Conservation (phyloP, 805 yeast species). For the Starmera dryadoides region DNA sequence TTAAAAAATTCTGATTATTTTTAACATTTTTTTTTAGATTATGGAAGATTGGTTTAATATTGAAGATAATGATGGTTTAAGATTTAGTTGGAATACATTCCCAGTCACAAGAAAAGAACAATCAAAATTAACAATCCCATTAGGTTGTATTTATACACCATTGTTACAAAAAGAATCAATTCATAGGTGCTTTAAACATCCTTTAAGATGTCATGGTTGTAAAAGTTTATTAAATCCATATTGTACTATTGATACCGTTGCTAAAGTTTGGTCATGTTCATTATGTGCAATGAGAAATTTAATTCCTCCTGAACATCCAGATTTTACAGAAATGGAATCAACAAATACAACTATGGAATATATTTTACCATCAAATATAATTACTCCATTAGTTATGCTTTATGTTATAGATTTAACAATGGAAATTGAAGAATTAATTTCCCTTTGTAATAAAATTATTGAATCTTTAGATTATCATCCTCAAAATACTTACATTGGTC, state of each 20-base stretch:
- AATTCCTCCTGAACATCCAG: conserved; percentile 55
- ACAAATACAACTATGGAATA: conserved; percentile 73
- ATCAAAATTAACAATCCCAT: conserved; percentile 82
- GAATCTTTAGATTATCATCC: conserved; percentile 68
- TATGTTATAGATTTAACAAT: conserved; percentile 83
- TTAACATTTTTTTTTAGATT: background rate
- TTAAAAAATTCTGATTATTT: too few relatives aligned
- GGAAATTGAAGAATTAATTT: conserved; percentile 72
- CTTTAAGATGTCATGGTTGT: conserved; percentile 72
- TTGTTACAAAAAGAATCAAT: conserved; percentile 66
- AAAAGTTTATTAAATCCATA: conserved; percentile 79
- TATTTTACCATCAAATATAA: conserved; percentile 52
- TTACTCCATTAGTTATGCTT: conserved; percentile 74
- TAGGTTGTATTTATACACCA: conserved; percentile 89
- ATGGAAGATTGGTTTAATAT: conserved; percentile 22
- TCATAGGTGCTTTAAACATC: conserved; percentile 73
- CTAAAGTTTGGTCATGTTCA: conserved; percentile 77
- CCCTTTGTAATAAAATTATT: conserved; percentile 66
- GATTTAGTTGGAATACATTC: conserved; percentile 74
- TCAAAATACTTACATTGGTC: conserved; percentile 73
- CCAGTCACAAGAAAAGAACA: conserved; percentile 87
- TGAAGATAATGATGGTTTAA: conserved; percentile 64
- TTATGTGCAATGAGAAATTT: conserved; percentile 70
- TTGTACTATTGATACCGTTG: conserved; percentile 66
- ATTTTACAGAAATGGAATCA: conserved; percentile 48